Base-by-base conservation (phyloP, 139 green algal species). In the Volvox reticuliferus region DNA sequence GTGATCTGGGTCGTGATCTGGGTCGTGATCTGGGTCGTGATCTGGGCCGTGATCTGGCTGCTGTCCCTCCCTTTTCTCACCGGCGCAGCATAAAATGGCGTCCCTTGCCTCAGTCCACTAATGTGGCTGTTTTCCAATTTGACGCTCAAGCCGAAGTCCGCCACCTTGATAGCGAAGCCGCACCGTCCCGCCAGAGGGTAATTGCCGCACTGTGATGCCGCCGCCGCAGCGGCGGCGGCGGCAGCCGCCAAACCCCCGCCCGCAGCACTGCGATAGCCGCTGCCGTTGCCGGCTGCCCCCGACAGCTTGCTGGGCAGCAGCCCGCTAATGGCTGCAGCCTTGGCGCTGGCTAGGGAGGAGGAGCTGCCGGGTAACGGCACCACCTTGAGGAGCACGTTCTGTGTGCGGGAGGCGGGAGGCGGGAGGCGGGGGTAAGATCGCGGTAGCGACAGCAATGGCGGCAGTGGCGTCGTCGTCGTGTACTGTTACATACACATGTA, bases 141-240 rank as follows among this genome's bases (percentile, higher is more conserved):
- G 5, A 95, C 91, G 81, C 50, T 88, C 30, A 95, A 77, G 13
- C 93, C 93, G 78, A 95, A 95, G 77, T 95, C 93, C 30, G 91
- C 93, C 26, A 95, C 92, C 82, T 95, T 94, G 63, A 86, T 28
- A 2, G 73, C 75, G 21, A 73, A 90, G 65, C 86, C 75, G 75
- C 86, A 90, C 30, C 85, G 69, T 20, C 68, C 68, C 5, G 44
- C 85, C 18, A 82, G 18, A 0, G 69, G 85, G 69, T 89, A 89
- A 30, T 12, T 71, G 16, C 85, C 69, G 28, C 33, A 82, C 37
- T 71, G 69, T 3, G 85, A 61, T 26, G 55, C 67, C 3, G n/a
- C 62, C 19, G 62, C 62, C 22, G 63, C 36, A 22, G 65, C 65
- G 2, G 22, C 62, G 26, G 61, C 62, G 17, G 62, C 79, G 36